Evolutionary conservation across 1,284 basidiomycete genomes (phyloP), one percentile per base, ranked within the genome.

Genomic region (Malassezia brasiliensis): DNA sequence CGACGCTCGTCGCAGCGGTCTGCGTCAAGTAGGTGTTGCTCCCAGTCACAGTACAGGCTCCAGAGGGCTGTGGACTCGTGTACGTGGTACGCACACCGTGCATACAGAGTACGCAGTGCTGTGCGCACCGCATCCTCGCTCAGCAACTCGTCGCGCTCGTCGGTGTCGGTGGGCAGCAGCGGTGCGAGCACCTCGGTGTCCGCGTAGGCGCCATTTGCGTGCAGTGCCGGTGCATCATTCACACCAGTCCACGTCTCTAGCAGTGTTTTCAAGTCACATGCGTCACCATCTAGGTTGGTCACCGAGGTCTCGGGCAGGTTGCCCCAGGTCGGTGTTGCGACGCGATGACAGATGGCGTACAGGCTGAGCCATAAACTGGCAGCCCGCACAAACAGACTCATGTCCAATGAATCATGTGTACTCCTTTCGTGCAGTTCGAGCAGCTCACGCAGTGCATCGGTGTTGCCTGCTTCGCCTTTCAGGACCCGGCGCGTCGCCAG

Each of bases 21-120:
- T n/a, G 58, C 39, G 8, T 63, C 38, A 4, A 64, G 44, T 1
- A 64, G 39, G 0, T 50, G 42, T 11, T 52, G 40, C 45, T 72
- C 70, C 36, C 69, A 71, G 12, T 45, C 56, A 8, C 64, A 52
- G 25, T 63, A 67, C 45, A 61, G 42, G n/a, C 48, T 47, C 68
- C 68, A 72, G 3, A 69, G 49, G 8, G 49, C 32, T 11, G 64
- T 60, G 22, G 63, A 66, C 51, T 68, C 59, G 14, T 46, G 47
- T 4, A 22, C 14, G 35, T 57, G 55, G 46, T 45, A 57, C 5
- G 55, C 55, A 50, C 36, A 67, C 20, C 20, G 42, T 5, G 34
- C 48, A 38, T 53, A 53, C 20, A 51, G n/a, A 1, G 36, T 44
- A n/a, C 51, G 52, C 19, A 59, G 42, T 14, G 38, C 37, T 5